phyloP scores from a whole-genome alignment of 225 moss, liverwort and hornwort species.

The Climacium dendroides region DNA sequence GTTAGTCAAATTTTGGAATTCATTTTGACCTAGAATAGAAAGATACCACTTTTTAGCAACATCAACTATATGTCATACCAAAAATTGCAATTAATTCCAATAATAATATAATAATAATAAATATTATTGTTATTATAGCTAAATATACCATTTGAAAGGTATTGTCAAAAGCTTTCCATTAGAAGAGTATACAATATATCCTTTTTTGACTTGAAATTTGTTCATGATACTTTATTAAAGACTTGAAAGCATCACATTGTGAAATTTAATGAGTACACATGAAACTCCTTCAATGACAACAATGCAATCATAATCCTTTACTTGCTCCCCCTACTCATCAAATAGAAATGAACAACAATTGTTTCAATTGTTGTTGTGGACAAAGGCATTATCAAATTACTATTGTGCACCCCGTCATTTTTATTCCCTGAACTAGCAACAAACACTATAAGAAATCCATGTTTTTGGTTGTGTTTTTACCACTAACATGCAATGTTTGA shows the following conservation, averaged over 20 bases:
- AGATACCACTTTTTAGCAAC: neutral
- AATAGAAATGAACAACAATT: neutral
- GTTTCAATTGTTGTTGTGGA: fast-evolving
- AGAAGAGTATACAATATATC: neutral
- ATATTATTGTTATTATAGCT: no score
- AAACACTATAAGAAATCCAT: no score
- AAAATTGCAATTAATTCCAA: neutral
- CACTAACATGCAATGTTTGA: no score
- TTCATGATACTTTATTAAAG: fast-evolving
- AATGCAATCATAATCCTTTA: neutral
- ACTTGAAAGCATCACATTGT: neutral
- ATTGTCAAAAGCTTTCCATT: neutral
- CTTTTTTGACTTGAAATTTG: neutral
- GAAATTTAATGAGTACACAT: neutral
- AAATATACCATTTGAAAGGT: neutral
- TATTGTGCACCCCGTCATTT: no score
- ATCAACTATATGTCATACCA: fast-evolving
- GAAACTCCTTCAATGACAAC: neutral
- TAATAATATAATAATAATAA: neutral
- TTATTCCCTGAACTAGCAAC: no score
- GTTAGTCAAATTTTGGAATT: neutral
- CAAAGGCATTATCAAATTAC: neutral
- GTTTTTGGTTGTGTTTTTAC: no score
- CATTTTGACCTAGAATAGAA: neutral
- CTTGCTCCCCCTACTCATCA: neutral